Evolutionary conservation across 2,329 filamentous ascomycete genomes (phyloP).

Genomic region (Magnaporthales sp.): DNA sequence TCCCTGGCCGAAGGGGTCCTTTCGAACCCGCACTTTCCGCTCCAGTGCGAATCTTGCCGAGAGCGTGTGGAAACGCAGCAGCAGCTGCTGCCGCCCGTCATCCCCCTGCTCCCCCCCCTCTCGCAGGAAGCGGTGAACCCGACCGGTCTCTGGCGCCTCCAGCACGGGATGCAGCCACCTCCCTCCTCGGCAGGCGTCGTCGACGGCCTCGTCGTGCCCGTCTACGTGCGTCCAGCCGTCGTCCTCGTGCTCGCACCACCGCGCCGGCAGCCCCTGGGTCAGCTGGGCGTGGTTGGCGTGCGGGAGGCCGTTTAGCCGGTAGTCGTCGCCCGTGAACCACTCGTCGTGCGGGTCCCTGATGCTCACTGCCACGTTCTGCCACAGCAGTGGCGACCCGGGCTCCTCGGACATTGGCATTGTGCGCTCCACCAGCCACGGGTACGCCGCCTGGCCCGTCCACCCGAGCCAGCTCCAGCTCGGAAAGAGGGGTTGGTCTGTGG

Average conservation of each 20-base stretch:
- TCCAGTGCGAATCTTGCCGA: not conserved
- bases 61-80: conserved; percentile 4
- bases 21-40: not conserved
- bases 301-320: conserved; percentile 3
- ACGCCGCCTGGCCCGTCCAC: conserved; percentile 4
- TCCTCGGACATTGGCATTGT: conserved; percentile 4
- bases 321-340: conserved; percentile 4
- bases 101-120: not conserved
- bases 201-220: not conserved
- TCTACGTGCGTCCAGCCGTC: conserved; percentile 4
- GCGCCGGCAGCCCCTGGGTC: not conserved
- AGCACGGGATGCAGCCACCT: conserved; percentile 4
- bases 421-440: conserved; percentile 4
- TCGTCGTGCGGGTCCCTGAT: conserved; percentile 3
- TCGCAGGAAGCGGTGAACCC: not conserved
- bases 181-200: not conserved
- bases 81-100: no score
- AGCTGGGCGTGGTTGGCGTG: not conserved
- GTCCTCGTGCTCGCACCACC: not conserved
- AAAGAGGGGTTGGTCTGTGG: not conserved
- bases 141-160: not conserved
- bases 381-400: conserved; percentile 5
- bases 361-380: conserved; percentile 2
- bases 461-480: conserved; percentile 6
- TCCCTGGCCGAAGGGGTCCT: not conserved